These are phyloP conservation scores for Uncinocarpus reesii DNA, from an alignment of 2,329 filamentous ascomycete genomes.

Conservation along the genomic window DNA sequence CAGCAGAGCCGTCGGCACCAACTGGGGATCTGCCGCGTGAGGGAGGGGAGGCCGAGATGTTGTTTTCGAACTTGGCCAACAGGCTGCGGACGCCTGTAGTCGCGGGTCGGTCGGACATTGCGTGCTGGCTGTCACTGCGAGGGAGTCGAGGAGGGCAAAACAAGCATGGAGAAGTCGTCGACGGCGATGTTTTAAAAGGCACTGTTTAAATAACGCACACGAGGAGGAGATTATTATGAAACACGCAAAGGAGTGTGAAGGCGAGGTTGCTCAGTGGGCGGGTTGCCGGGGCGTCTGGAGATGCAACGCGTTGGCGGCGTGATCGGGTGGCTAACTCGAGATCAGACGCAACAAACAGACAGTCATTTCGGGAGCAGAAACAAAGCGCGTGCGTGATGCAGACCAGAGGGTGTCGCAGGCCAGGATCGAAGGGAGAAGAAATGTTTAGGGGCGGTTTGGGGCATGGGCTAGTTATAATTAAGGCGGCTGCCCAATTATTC, in stretches of 20 bases:
- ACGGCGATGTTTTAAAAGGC: not conserved
- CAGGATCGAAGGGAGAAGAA: too few relatives aligned
- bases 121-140: slow-evolving; percentile 3
- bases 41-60: slow-evolving; percentile 52
- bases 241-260: slow-evolving; percentile 4
- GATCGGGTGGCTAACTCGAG: not conserved
- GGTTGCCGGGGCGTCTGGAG: slow-evolving; percentile 8
- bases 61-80: slow-evolving; percentile 70
- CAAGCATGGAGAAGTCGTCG: not conserved
- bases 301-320: slow-evolving; percentile 8
- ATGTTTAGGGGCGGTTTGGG: too few relatives aligned
- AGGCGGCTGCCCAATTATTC: not conserved
- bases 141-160: not conserved
- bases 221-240: slow-evolving; percentile 7
- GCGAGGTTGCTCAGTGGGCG: slow-evolving; percentile 7
- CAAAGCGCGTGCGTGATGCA: not conserved
- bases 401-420: too few relatives aligned
- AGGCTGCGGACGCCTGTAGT: slow-evolving; percentile 58
- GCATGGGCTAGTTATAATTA: too few relatives aligned
- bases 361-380: too few relatives aligned
- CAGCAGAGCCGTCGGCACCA: slow-evolving; percentile 32
- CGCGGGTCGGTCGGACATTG: slow-evolving; percentile 18
- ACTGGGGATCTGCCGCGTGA: slow-evolving; percentile 61
- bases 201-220: not conserved
- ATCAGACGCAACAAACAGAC: not conserved